Evolutionary conservation across 2,329 filamentous ascomycete species (phyloP).

Genomic region (Pseudopyricularia javanii): DNA sequence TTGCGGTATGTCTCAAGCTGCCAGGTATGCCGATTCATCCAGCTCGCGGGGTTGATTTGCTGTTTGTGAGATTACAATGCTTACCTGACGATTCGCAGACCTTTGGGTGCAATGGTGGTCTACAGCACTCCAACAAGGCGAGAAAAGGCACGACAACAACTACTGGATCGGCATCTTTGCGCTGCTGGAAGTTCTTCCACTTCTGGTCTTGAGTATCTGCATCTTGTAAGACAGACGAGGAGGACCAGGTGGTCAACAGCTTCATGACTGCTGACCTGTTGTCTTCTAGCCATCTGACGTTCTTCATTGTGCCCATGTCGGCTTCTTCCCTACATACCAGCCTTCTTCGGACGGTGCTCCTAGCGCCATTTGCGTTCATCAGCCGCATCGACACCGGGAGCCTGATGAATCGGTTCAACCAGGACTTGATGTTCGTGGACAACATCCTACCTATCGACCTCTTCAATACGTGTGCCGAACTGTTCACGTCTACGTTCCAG

Average conservation of each 20-base stretch:
- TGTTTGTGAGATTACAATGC: background rate
- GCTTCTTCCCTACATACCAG: background rate
- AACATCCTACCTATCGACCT: slow-evolving; percentile 9
- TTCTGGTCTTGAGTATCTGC: background rate
- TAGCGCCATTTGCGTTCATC: slow-evolving; percentile 8
- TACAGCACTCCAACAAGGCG: background rate
- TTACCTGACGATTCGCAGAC: background rate
- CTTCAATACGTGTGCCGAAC: slow-evolving; percentile 1
- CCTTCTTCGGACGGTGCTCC: slow-evolving; percentile 1
- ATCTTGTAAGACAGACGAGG: background rate
- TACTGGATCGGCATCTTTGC: background rate
- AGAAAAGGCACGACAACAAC: background rate
- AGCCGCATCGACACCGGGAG: slow-evolving; percentile 9
- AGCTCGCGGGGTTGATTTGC: too few relatives aligned
- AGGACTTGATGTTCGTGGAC: slow-evolving; percentile 11
- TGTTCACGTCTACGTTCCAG: slow-evolving; percentile 2
- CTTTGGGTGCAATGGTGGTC: slow-evolving; percentile 3
- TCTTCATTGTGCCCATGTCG: background rate
- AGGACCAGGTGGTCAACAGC: background rate
- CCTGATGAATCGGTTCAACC: slow-evolving; percentile 11
- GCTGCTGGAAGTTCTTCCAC: background rate
- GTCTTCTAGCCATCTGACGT: background rate
- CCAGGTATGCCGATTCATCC: background rate
- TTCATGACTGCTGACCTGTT: background rate
- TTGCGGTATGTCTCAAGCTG: background rate